Conservation (phyloP, 768 basidiomycete species). For the Cystobasidium tubakii region DNA sequence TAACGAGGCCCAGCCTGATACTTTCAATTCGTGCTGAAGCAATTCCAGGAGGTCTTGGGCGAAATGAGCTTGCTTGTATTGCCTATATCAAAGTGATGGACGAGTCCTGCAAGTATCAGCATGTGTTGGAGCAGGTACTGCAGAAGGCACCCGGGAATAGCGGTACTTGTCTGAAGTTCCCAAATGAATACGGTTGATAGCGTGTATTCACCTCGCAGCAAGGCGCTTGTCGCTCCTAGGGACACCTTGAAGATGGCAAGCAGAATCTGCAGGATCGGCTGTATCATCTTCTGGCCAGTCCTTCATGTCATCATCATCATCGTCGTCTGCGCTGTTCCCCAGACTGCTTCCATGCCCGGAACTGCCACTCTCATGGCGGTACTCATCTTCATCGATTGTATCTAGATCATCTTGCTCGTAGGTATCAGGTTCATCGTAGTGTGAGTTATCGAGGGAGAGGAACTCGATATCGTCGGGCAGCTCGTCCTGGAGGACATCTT, state of each 20-base stretch:
- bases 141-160: neutral
- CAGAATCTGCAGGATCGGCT: conserved; percentile 40
- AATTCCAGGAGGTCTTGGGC: conserved; percentile 39
- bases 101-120: neutral
- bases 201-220: conserved; percentile 41
- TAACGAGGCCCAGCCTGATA: conserved; percentile 42
- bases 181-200: neutral
- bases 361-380: conserved; percentile 2
- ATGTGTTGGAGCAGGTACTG: neutral
- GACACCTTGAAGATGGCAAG: conserved; percentile 44
- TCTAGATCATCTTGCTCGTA: conserved; percentile 31
- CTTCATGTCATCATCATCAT: conserved; percentile 17
- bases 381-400: conserved; percentile 35
- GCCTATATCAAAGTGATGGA: conserved; percentile 12
- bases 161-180: neutral
- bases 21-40: conserved; percentile 39
- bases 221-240: conserved; percentile 39
- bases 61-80: conserved; percentile 40
- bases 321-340: neutral
- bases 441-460: conserved; percentile 33
- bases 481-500: conserved; percentile 33
- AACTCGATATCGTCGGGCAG: conserved; percentile 41
- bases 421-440: conserved; percentile 30
- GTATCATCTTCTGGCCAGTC: conserved; percentile 37
- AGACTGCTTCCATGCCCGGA: neutral